Evolutionary conservation across 1,284 basidiomycete species (phyloP).

Genomic region (Ceratobasidium papillatum): DNA sequence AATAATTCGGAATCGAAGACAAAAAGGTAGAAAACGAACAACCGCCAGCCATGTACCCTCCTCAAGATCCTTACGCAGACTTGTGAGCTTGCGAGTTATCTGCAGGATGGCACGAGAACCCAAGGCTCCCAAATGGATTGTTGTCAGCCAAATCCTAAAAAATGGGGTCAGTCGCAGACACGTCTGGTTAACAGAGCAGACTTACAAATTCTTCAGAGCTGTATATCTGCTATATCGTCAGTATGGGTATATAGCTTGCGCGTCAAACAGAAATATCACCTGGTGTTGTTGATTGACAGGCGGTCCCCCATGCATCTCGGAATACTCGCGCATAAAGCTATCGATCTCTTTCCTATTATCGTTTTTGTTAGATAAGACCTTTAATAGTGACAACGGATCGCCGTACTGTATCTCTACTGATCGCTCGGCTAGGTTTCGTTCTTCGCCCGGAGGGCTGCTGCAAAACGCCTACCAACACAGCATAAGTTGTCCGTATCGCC

Average conservation of each 20-base stretch:
- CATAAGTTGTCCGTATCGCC: background rate
- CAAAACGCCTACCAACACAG: background rate
- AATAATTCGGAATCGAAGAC: too few relatives aligned
- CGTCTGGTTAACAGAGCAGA: background rate
- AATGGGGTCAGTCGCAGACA: background rate
- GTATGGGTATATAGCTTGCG: background rate
- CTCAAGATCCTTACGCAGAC: too few relatives aligned
- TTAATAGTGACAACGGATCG: too few relatives aligned
- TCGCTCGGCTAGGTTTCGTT: background rate
- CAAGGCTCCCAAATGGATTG: background rate
- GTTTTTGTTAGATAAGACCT: background rate
- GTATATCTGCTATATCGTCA: background rate
- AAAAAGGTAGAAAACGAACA: too few relatives aligned
- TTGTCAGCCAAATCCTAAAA: background rate
- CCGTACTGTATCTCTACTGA: background rate
- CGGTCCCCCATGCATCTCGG: background rate
- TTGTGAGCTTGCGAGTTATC: too few relatives aligned
- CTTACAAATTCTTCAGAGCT: constrained; percentile 2
- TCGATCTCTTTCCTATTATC: background rate
- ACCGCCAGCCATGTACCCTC: too few relatives aligned
- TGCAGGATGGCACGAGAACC: too few relatives aligned
- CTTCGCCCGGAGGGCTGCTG: background rate
- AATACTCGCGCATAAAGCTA: background rate
- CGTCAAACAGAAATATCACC: background rate
- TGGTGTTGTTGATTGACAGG: background rate